Base-by-base conservation (phyloP, 257 asterid species). In the Solanum acaule region DNA sequence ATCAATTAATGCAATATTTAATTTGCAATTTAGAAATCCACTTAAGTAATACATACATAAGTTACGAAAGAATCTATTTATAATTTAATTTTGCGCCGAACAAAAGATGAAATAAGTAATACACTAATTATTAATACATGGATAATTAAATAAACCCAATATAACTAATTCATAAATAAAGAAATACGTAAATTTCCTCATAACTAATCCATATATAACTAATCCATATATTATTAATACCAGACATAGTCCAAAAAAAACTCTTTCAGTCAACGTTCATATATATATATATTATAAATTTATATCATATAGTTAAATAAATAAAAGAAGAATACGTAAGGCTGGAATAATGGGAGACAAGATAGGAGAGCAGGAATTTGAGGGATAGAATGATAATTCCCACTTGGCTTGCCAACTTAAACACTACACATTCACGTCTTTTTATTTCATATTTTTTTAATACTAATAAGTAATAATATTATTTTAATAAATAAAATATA, bases 381-480 rank as follows among this genome's bases (percentile, higher is more conserved):
- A 81, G 86, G 86, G 42, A 44, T 37, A 81, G 70, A 81, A 81
- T 49, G 68, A 46, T 49, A 49, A 18, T 81, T 81, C 15, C 42
- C 68, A 81, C 25, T 81, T 37, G 86, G 29, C 42, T 81, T 81
- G 86, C 67, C 86, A 81, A 81, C 86, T 81, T 81, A 81, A 81
- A 81, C 86, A 49, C 63, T 81, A 81, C 86, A 81, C 44, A 81
- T 49, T 81, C 86, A 29, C 70, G 86, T 49, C 86, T 81, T 81
- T 81, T 81, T 37, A 81, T 81, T 81, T 29, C 70, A 46, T 81
- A 81, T 46, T 44, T 40, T 40, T 42, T 25, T 79, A 27, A 31
- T 33, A 79, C 35, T 27, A 44, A 40, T 42, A 42, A 42, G 49
- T 42, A 42, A 42, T 38, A 34, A 7, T 71, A 18, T 8, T 72